These are phyloP conservation scores for Phyllosticta ampelicida DNA, from an alignment of 2,329 filamentous ascomycete genomes.

Conservation along the genomic window DNA sequence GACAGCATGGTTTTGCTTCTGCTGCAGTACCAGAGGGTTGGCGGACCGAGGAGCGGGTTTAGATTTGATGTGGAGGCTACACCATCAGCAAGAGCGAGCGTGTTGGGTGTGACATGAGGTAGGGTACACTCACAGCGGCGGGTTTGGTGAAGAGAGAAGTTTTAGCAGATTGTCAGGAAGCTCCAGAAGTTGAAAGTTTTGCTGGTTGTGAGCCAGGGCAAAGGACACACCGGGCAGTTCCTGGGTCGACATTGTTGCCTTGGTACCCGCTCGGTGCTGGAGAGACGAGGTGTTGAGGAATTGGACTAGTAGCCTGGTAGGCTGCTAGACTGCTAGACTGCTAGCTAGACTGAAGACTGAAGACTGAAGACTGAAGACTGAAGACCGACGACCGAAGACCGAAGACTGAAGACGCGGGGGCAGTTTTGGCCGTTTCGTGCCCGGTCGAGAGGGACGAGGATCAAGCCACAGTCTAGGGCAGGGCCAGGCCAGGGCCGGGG, in stretches of 20 bases:
- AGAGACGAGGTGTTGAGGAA: neutral
- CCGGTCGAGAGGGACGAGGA: neutral
- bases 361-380: too few species aligned
- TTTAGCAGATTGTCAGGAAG: slow-evolving; percentile 47
- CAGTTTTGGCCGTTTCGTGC: neutral
- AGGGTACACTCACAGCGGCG: slow-evolving; percentile 27
- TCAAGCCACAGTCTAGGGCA: neutral
- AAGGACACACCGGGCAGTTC: slow-evolving; percentile 31
- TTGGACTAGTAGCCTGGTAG: too few species aligned
- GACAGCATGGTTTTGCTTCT: slow-evolving; percentile 35
- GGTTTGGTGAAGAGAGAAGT: slow-evolving; percentile 39
- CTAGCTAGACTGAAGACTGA: too few species aligned
- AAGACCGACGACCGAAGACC: too few species aligned
- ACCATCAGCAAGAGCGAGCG: slow-evolving; percentile 12
- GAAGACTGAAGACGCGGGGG: neutral
- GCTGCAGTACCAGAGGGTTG: slow-evolving; percentile 4
- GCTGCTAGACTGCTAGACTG: too few species aligned
- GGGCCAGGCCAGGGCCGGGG: neutral
- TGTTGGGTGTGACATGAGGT: too few species aligned
- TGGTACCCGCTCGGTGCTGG: neutral
- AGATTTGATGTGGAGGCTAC: slow-evolving; percentile 29
- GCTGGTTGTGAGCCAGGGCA: slow-evolving; percentile 34
- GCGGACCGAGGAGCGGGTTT: slow-evolving; percentile 17
- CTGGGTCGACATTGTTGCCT: slow-evolving; percentile 34
- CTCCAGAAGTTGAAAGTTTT: slow-evolving; percentile 49